Evolutionary conservation across 2,329 filamentous ascomycete genomes (phyloP).

Genomic region (Massarina eburnea): DNA sequence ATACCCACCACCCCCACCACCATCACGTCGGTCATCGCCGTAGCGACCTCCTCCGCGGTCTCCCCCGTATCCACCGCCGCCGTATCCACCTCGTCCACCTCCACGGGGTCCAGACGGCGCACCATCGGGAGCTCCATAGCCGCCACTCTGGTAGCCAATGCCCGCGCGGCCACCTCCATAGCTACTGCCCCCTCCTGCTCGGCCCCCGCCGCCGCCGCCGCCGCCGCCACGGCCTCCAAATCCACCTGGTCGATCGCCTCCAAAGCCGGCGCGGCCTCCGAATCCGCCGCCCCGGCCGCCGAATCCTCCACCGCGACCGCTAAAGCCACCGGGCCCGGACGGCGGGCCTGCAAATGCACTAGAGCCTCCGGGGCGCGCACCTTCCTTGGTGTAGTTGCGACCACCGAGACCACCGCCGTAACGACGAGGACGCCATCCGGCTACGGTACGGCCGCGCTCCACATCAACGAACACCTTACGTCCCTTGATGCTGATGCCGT

Average conservation of each 20-base stretch:
- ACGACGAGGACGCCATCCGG: constrained; percentile 88
- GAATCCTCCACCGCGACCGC: constrained; percentile 58
- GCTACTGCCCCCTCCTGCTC: constrained; percentile 54
- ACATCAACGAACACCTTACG: constrained; percentile 92
- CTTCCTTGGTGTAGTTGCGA: constrained; percentile 85
- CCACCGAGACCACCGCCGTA: constrained; percentile 91
- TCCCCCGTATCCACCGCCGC: constrained; percentile 37
- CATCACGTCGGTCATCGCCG: constrained; percentile 21
- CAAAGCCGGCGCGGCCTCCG: constrained; percentile 50
- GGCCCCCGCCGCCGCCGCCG: constrained; percentile 52
- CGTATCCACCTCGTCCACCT: constrained; percentile 35
- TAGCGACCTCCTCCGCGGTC: constrained; percentile 32
- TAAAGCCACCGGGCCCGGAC: constrained; percentile 43
- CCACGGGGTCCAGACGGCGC: constrained; percentile 52
- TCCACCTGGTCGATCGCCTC: constrained; percentile 44
- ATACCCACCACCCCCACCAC: constrained; percentile 22
- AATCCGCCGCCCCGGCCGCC: constrained; percentile 51
- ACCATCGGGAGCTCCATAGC: constrained; percentile 47
- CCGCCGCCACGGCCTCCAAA: constrained; percentile 49
- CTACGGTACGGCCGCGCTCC: constrained; percentile 90
- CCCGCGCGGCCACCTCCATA: constrained; percentile 50
- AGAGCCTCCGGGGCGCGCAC: constrained; percentile 69
- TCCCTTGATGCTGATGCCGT: constrained; percentile 91
- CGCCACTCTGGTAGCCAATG: constrained; percentile 49
- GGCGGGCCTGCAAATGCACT: constrained; percentile 58